Conservation (phyloP, 225 moss, liverwort and hornwort genomes). For the Sphagnum tenellum region DNA sequence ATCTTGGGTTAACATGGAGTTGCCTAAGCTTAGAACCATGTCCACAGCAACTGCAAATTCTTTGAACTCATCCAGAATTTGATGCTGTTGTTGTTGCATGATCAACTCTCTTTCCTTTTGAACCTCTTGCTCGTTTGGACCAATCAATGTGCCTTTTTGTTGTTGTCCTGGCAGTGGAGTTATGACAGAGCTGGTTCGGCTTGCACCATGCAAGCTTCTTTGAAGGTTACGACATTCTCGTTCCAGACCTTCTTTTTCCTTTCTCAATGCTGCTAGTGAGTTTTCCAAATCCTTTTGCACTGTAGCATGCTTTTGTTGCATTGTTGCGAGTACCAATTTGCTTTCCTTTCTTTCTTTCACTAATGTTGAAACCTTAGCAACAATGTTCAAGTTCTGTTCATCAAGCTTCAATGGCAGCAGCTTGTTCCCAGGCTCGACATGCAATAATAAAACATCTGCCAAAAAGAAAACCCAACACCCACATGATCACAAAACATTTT, state of each 20-base stretch:
- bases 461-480: no score
- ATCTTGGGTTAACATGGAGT: constrained; percentile 1
- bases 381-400: no score
- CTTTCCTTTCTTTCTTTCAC: constrained; percentile 1
- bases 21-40: constrained; percentile 3
- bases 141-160: neutral
- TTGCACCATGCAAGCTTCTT: neutral
- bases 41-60: constrained; percentile 1
- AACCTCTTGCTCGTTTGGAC: neutral
- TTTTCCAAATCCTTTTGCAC: neutral
- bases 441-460: no score
- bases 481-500: no score
- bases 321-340: neutral
- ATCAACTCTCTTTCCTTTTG: constrained; percentile 2
- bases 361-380: neutral
- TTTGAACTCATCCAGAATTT: no score
- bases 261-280: neutral
- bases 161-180: neutral
- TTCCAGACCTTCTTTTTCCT: neutral
- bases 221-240: neutral
- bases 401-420: no score
- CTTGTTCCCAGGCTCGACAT: no score
- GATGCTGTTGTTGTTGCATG: neutral
- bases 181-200: neutral
- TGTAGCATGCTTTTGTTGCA: constrained; percentile 2